Conservation (phyloP, 2,329 filamentous ascomycete genomes). For the Exophiala viscosa region DNA sequence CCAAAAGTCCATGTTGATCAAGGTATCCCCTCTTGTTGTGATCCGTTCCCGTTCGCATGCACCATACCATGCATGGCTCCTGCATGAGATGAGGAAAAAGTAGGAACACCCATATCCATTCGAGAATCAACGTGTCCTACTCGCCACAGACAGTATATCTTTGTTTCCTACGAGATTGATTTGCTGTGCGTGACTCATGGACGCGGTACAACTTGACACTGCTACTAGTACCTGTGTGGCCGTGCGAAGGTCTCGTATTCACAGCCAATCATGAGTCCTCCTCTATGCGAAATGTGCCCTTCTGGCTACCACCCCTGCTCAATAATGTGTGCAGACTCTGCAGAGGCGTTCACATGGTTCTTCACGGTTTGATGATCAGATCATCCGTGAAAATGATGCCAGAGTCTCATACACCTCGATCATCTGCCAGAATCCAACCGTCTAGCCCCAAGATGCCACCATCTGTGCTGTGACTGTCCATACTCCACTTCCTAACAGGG, state of each 20-base stretch:
- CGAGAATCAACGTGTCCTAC: too few species aligned
- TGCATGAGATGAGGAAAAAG: too few species aligned
- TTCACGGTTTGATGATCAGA: slow-evolving; percentile 1
- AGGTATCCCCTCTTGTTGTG: too few species aligned
- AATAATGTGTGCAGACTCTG: neutral
- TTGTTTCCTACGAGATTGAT: too few species aligned
- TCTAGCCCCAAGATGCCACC: slow-evolving; percentile 64
- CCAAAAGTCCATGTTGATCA: neutral
- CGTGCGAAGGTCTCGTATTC: neutral
- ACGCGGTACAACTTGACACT: neutral
- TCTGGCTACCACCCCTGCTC: neutral
- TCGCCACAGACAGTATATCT: too few species aligned
- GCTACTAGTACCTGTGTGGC: too few species aligned
- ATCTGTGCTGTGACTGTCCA: slow-evolving; percentile 60
- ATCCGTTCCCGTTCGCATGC: neutral
- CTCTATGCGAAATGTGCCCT: neutral
- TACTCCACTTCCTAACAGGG: slow-evolving; percentile 67
- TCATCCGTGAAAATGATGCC: too few species aligned
- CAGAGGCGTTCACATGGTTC: too few species aligned
- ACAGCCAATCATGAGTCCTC: neutral
- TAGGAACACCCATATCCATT: too few species aligned
- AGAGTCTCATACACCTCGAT: neutral
- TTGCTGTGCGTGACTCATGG: neutral
- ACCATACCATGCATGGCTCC: neutral
- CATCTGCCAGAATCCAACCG: slow-evolving; percentile 44